Conservation (phyloP, 768 basidiomycete genomes). For the Tricholomella constricta region DNA sequence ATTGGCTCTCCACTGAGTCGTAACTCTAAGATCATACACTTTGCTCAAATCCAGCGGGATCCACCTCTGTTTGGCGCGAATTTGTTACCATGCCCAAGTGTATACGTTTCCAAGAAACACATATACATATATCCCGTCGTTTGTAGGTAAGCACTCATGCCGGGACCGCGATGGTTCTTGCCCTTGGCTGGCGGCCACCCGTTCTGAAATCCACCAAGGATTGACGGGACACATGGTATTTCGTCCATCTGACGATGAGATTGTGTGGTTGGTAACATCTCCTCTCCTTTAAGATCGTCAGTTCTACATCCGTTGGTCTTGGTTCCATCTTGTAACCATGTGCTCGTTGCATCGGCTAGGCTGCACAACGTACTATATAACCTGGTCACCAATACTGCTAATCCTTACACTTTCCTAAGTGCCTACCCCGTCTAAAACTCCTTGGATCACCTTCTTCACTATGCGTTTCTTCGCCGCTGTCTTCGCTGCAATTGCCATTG, state of each 20-base stretch:
- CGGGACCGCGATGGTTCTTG: background rate
- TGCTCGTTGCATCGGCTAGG: background rate
- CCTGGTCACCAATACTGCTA: background rate
- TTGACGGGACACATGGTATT: background rate
- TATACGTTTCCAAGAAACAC: no score
- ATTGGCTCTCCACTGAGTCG: no score
- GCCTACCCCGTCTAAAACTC: background rate
- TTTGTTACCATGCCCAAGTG: no score
- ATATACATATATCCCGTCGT: background rate
- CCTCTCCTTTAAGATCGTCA: background rate
- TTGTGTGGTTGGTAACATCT: background rate
- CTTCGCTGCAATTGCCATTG: constrained; percentile 4
- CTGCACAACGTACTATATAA: background rate
- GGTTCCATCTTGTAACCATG: background rate
- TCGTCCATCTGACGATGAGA: background rate
- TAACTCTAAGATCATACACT: no score
- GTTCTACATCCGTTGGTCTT: background rate
- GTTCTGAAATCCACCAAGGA: background rate
- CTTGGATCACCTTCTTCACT: background rate
- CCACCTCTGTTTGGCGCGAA: no score
- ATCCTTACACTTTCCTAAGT: background rate
- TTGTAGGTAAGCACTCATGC: background rate
- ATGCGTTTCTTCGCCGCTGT: constrained; percentile 10
- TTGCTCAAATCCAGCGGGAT: no score
- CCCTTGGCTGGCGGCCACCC: background rate